Conservation (phyloP, 2,329 filamentous ascomycete genomes). For the Neoarthrinium moseri region DNA sequence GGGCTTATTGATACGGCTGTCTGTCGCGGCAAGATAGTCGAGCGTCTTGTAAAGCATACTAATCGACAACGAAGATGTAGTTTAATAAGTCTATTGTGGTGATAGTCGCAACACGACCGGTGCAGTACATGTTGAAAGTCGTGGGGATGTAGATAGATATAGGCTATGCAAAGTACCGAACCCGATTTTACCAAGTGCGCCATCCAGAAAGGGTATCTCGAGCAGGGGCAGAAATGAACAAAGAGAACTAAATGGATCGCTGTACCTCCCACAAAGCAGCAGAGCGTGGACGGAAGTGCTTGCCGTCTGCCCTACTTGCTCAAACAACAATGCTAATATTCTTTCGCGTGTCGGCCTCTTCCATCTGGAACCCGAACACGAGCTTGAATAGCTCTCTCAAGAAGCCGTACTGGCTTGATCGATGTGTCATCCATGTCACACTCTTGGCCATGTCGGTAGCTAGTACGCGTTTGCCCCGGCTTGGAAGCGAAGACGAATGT, state of each 20-base stretch:
- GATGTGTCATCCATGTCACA: conserved; percentile 71
- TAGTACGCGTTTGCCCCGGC: conserved; percentile 56
- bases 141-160: no score
- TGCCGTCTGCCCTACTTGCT: conserved; percentile 1
- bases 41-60: no score
- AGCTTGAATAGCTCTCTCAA: conserved; percentile 78
- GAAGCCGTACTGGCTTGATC: conserved; percentile 72
- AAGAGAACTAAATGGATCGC: neutral
- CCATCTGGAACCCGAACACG: conserved; percentile 80
- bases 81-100: no score
- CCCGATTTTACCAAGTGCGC: no score
- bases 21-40: no score
- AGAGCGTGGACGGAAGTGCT: neutral
- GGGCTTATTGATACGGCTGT: no score
- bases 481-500: conserved; percentile 51
- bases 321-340: conserved; percentile 60
- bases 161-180: no score
- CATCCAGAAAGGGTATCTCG: conserved; percentile 20
- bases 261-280: neutral
- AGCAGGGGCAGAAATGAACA: conserved; percentile 14
- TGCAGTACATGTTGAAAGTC: neutral
- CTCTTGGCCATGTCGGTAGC: conserved; percentile 79
- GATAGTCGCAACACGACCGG: no score
- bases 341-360: conserved; percentile 71
- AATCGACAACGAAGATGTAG: no score